Base-by-base conservation (phyloP, 139 green algal species). In the Deuterostichococcus epilithicus region DNA sequence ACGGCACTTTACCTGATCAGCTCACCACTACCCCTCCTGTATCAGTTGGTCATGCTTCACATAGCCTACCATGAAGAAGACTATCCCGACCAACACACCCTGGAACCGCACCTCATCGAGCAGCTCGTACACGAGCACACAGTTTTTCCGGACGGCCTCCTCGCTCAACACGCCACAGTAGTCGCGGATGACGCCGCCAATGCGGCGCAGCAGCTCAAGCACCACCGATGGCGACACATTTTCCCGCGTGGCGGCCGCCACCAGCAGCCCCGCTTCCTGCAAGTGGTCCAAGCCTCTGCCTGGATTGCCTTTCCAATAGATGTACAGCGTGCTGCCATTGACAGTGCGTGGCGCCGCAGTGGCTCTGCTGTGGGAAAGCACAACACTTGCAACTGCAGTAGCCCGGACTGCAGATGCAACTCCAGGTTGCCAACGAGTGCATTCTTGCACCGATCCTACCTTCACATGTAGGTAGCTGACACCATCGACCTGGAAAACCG, bases 41-140 rank as follows among this genome's bases (percentile, higher is more conserved):
- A n/a, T n/a, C n/a, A n/a, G n/a, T n/a, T n/a, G n/a, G n/a, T n/a
- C n/a, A n/a, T n/a, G n/a, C n/a, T n/a, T n/a, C n/a, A n/a, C n/a
- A n/a, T n/a, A n/a, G n/a, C n/a, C n/a, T n/a, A n/a, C n/a, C n/a
- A n/a, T n/a, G n/a, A n/a, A n/a, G n/a, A n/a, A n/a, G n/a, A n/a
- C n/a, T n/a, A n/a, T n/a, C n/a, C n/a, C n/a, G n/a, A n/a, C n/a
- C n/a, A n/a, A n/a, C n/a, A n/a, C n/a, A n/a, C n/a, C n/a, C n/a
- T n/a, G n/a, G n/a, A n/a, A n/a, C n/a, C n/a, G 3, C 8, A 63
- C 52, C 82, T 99, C 96, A 70, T 98, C 96, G 67, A 99, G 84
- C 35, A 99, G 89, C 86, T 99, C 96, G 79, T 99, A 99, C 35
- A 97, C 82, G 0, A 99, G 88, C 35, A 97, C 80, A 75, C 98